Evolutionary conservation across 495 filamentous ascomycete genomes (phyloP), one percentile per base, ranked within the genome.

Genomic region (Letharia lupina): DNA sequence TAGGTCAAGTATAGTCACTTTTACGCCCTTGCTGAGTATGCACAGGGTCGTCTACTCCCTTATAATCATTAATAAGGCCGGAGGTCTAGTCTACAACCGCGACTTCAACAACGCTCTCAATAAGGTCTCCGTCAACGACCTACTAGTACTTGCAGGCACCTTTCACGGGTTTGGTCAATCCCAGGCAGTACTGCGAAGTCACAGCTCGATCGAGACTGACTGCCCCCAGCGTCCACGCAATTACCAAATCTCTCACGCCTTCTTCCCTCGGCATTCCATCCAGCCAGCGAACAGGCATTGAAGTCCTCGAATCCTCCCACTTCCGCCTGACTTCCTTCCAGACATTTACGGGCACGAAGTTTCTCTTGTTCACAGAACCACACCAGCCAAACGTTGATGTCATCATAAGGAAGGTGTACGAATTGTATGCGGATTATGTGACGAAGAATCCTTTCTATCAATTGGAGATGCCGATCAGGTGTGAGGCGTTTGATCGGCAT

Each of bases 391-490:
- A 94, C 74, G 85, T 95, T 37, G 94, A 97, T 70, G 78, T 82
- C 12, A 86, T 93, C 48, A 85, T 94, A 71, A 81, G 83, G 70
- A 88, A 85, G 74, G 85, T 97, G 61, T 98, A 98, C 77, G 94
- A 98, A 76, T 78, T 98, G 61, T 98, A 97, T 77, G 84, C 90
- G 42, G 95, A 98, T 77, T 97, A 89, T 76, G 94, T 98, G 70
- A 96, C 96, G 91, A 98, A 98, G 82, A 98, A 98, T 77, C 95
- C 95, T 13, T 98, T 98, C 73, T 98, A 98, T 77, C 90, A 93
- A 74, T 81, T 93, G 40, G 94, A 98, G 80, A 98, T 98, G 94
- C 94, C 94, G 61, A 85, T 98, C 50, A 81, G 94, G 67, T 96
- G 93, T 77, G 94, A 98, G 76, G 87, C 88, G 63, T 98, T 96